Evolutionary conservation across 2,329 filamentous ascomycete species (phyloP).

Genomic region (Aplosporella prunicola): DNA sequence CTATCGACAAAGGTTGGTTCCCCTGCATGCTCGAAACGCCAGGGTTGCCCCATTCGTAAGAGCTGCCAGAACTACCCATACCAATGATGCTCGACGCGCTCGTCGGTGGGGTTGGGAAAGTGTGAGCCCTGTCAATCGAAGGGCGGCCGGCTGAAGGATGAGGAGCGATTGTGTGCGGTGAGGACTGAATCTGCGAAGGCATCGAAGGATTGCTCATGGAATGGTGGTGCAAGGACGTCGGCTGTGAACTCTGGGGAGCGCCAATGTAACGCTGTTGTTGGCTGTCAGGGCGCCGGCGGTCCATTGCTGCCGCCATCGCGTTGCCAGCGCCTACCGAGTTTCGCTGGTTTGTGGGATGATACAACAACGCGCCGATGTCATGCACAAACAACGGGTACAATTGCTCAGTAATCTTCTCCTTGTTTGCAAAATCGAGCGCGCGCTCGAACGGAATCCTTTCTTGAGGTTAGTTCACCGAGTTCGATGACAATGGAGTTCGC

Average conservation of each 20-base stretch:
- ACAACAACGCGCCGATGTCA: constrained; percentile 87
- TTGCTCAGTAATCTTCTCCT: constrained; percentile 96
- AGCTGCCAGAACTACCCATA: constrained; percentile 63
- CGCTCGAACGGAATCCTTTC: constrained; percentile 95
- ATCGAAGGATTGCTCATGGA: constrained; percentile 52
- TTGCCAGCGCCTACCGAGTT: constrained; percentile 55
- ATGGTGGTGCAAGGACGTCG: constrained; percentile 62
- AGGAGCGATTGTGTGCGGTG: constrained; percentile 53
- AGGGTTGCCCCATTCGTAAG: constrained; percentile 65
- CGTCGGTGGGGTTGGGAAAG: constrained; percentile 86
- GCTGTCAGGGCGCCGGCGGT: constrained; percentile 56
- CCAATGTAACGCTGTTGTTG: constrained; percentile 46
- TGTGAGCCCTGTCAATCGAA: constrained; percentile 73
- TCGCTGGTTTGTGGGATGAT: constrained; percentile 85
- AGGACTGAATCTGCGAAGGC: constrained; percentile 54
- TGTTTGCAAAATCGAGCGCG: constrained; percentile 97
- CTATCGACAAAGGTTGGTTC: constrained; percentile 69
- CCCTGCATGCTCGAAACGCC: constrained; percentile 40
- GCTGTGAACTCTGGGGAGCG: constrained; percentile 47
- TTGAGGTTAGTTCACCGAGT: constrained; percentile 7
- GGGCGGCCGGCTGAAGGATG: constrained; percentile 55
- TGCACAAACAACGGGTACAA: constrained; percentile 95
- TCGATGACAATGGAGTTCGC: neutral
- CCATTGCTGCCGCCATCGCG: constrained; percentile 62
- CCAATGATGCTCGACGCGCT: constrained; percentile 80